Evolutionary conservation across 805 yeast genomes (phyloP).

Genomic region (Myxozyma geophila): DNA sequence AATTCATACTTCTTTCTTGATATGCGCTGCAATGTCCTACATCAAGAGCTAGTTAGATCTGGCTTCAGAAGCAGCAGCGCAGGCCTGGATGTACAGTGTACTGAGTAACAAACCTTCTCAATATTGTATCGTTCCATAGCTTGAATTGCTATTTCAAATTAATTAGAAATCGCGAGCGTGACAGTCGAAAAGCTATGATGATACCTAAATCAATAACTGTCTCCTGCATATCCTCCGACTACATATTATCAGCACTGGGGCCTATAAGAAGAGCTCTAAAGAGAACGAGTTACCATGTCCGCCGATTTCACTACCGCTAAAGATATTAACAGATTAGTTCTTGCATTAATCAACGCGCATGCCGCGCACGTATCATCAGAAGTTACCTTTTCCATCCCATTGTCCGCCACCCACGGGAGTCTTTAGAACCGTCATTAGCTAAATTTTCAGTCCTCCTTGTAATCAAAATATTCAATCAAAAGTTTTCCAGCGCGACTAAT

Average conservation of each 20-base stretch:
- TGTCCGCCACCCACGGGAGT: constrained; percentile 11
- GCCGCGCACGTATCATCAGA: too few relatives aligned
- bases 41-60: neutral
- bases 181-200: neutral
- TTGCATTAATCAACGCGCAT: neutral
- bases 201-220: constrained; percentile 42
- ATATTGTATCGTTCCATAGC: constrained; percentile 52
- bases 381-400: constrained; percentile 34
- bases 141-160: constrained; percentile 44
- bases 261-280: neutral
- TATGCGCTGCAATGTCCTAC: constrained; percentile 58
- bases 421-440: neutral
- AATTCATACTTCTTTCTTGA: constrained; percentile 55
- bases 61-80: constrained; percentile 13
- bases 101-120: constrained; percentile 45
- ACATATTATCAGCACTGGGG: constrained; percentile 1
- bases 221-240: constrained; percentile 43
- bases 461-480: neutral
- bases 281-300: constrained; percentile 42
- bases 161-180: constrained; percentile 1
- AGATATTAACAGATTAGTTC: neutral
- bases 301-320: constrained; percentile 43
- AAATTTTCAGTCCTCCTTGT: constrained; percentile 1
- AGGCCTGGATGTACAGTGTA: constrained; percentile 20
- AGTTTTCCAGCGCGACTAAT: too few relatives aligned